Conservation (phyloP, 2,329 filamentous ascomycete species). For the Monosporascus ibericus region DNA sequence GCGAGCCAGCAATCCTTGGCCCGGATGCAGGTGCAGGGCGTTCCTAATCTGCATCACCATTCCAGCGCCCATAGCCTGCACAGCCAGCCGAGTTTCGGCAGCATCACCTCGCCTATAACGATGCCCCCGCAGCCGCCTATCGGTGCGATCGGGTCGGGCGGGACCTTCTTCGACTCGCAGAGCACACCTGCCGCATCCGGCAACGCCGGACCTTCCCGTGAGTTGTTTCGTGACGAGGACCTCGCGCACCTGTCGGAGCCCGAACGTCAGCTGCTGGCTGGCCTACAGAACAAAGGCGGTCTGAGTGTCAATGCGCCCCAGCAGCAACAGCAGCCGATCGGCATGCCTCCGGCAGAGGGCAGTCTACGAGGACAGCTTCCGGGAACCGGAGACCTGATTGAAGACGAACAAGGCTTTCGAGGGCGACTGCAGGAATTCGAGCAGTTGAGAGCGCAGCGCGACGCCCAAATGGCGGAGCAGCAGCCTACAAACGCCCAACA, state of each 20-base stretch:
- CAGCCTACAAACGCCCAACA: constrained; percentile 17
- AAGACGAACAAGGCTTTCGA: constrained; percentile 53
- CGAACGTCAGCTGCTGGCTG: constrained; percentile 49
- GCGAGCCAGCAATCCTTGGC: constrained; percentile 77
- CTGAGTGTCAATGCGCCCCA: constrained; percentile 27
- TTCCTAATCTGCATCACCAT: constrained; percentile 71
- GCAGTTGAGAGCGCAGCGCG: constrained; percentile 66
- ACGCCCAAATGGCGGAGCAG: constrained; percentile 41
- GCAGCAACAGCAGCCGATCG: constrained; percentile 35
- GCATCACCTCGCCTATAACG: constrained; percentile 79
- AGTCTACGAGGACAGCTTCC: constrained; percentile 43
- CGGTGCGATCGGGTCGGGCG: constrained; percentile 52
- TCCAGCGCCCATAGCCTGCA: constrained; percentile 93
- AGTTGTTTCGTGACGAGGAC: constrained; percentile 66
- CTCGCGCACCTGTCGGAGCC: constrained; percentile 55
- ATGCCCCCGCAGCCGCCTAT: constrained; percentile 48
- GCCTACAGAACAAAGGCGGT: constrained; percentile 27
- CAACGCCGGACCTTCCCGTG: constrained; percentile 39
- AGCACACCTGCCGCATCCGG: constrained; percentile 36
- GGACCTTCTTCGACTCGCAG: constrained; percentile 64
- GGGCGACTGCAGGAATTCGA: constrained; percentile 82
- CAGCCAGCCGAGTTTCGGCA: constrained; percentile 94
- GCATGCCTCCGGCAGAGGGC: constrained; percentile 29
- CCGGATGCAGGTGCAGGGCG: constrained; percentile 61
- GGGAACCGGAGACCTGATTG: constrained; percentile 41